Base-by-base conservation (phyloP, 1,284 basidiomycete genomes). In the Moniliophthora roreri region DNA sequence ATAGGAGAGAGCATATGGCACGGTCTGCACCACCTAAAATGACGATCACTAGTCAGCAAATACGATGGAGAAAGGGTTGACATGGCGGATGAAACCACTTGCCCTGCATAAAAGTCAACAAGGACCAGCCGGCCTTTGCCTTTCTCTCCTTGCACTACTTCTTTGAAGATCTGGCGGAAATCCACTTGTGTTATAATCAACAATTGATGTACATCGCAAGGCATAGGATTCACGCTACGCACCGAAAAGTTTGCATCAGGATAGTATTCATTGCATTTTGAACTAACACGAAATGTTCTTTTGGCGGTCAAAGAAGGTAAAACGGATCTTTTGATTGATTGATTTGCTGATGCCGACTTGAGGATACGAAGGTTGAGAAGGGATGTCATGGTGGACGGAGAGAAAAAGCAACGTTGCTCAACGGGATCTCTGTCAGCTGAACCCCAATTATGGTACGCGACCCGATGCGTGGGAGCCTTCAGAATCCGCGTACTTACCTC, bases 31-130 rank as follows among this genome's bases (percentile, higher is more conserved):
- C 88, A 91, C 56, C 89, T 90, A 60, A 16, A 54, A 18, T 26
- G 6, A n/a, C 26, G 36, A 52, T 11, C 9, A 11, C 39, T 13
- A 46, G 47, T 42, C 50, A 52, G 10, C 2, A 11, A 40, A 34
- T n/a, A 18, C n/a, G 9, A 37, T 23, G 24, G 24, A 15, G 36
- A 11, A 35, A 16, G 51, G 53, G 45, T 47, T 20, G 48, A 18
- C 13, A 9, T 21, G 35, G 50, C 50, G 39, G 32, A 56, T 34
- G 20, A 20, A 34, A 35, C 48, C 32, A 76, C 84, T 42, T 61
- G 89, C 88, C 88, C 80, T 45, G 88, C 89, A 62, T 89, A 86
- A 60, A 90, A 91, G 60, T 90, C 88, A 11, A 89, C 86, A 5
- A 90, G 69, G 28, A 87, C 79, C 32, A 87, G 66, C 53, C 80